Conservation (phyloP, 139 green algal genomes). For the Micractinium conductrix region DNA sequence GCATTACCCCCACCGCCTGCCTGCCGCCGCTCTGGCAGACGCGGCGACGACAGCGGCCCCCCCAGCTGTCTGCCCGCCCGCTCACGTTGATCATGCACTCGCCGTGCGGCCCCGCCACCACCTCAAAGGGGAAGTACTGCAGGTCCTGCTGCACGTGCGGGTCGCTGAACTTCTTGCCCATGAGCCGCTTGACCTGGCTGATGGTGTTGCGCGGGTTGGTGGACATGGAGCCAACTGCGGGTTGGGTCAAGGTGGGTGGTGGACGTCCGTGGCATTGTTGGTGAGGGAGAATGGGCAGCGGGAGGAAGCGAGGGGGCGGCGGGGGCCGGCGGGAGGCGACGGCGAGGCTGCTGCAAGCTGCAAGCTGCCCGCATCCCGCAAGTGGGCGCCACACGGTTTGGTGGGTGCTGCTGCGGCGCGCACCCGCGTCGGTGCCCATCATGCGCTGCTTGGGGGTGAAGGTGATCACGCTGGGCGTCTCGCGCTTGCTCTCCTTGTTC, state of each 20-base stretch:
- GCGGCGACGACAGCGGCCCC: too few species aligned
- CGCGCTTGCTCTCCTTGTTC: constrained; percentile 96
- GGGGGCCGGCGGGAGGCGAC: background rate
- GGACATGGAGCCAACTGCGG: constrained; percentile 65
- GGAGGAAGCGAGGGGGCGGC: background rate
- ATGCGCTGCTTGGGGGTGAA: constrained; percentile 90
- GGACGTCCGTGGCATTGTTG: background rate
- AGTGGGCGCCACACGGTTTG: too few species aligned
- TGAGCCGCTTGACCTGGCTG: constrained; percentile 91
- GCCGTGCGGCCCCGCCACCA: constrained; percentile 78
- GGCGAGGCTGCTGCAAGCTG: background rate
- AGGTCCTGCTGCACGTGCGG: constrained; percentile 87
- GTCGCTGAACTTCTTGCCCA: constrained; percentile 90
- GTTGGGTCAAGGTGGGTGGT: background rate
- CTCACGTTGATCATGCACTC: constrained; percentile 82
- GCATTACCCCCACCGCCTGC: too few species aligned
- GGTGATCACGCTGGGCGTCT: constrained; percentile 90
- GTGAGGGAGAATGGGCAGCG: background rate
- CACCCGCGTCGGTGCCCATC: constrained; percentile 82
- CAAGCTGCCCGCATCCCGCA: background rate
- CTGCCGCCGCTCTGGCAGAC: too few species aligned
- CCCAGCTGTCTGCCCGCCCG: too few species aligned
- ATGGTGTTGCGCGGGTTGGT: constrained; percentile 96
- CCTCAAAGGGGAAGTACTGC: constrained; percentile 72
- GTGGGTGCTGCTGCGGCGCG: too few species aligned